Conservation (phyloP, 345 rosid genomes). For the Syzygium grande region DNA sequence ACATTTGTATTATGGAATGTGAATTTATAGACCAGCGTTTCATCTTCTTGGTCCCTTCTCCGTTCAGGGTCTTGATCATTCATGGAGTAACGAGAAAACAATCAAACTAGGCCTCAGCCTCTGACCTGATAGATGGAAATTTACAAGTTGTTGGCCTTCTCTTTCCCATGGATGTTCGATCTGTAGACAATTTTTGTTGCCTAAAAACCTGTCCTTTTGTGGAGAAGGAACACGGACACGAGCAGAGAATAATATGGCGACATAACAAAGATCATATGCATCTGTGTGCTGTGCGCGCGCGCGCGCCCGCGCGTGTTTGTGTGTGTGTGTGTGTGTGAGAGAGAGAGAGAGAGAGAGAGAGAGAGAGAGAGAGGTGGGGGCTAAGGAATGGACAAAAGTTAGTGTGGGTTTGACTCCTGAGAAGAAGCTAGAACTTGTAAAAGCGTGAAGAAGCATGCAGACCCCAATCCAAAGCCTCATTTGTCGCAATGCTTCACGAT, state of each 20-base stretch:
- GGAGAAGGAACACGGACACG: not conserved
- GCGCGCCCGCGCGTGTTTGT: not conserved
- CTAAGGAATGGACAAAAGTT: not conserved
- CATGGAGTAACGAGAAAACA: not conserved
- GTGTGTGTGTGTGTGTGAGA: not conserved
- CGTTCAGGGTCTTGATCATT: not conserved
- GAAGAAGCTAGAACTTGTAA: not conserved
- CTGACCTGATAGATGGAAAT: not conserved
- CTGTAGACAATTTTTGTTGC: not conserved
- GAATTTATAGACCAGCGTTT: not conserved
- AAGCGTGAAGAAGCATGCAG: not conserved
- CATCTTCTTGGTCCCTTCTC: not conserved
- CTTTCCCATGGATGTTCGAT: not conserved
- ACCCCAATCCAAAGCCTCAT: not conserved
- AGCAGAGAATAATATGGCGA: not conserved
- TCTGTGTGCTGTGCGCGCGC: not conserved
- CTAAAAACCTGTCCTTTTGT: not conserved
- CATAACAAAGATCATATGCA: not conserved
- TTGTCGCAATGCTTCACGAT: not conserved
- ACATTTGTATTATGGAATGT: not conserved
- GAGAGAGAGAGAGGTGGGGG: not conserved
- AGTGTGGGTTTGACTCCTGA: not conserved
- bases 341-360: not conserved
- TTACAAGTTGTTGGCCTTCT: not conserved
- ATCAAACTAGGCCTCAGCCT: not conserved